phyloP scores from a whole-genome alignment of 192 early-diverging fungal species.

The Phlyctochytrium planicorne region DNA sequence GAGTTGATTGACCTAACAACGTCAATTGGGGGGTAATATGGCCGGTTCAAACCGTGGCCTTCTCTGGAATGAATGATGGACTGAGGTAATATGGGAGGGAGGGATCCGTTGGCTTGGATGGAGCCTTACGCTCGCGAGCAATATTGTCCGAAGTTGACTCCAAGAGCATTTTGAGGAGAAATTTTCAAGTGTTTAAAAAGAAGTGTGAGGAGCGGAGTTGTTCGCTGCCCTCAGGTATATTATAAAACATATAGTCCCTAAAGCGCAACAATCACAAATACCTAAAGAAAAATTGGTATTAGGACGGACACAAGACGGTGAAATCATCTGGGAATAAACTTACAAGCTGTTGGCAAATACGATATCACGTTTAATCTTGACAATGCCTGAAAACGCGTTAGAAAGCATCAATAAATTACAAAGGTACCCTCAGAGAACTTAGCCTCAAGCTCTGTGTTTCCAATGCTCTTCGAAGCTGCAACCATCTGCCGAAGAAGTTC shows the following conservation, averaged over 20 bases:
- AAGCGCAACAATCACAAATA: too few species aligned
- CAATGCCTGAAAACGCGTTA: constrained; percentile 47
- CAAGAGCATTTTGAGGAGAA: too few species aligned
- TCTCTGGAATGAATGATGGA: neutral
- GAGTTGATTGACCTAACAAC: neutral
- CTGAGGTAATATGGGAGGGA: neutral
- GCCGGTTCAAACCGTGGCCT: neutral
- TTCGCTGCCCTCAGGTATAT: too few species aligned
- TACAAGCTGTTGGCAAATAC: constrained; percentile 96
- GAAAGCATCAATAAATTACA: neutral
- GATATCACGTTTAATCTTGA: constrained; percentile 94
- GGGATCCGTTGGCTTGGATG: too few species aligned
- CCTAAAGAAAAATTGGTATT: too few species aligned
- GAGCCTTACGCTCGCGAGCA: too few species aligned
- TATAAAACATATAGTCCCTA: too few species aligned
- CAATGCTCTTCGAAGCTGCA: constrained; percentile 88
- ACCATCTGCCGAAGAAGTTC: constrained; percentile 89
- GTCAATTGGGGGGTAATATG: neutral
- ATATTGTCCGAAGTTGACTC: too few species aligned
- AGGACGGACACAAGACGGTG: too few species aligned
- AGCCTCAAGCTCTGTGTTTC: constrained; percentile 88
- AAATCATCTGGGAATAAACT: too few species aligned
- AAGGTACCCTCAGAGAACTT: constrained; percentile 94
- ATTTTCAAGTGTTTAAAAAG: too few species aligned
- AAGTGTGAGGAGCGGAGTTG: too few species aligned